A percentile compares a stretch with the other conserved stretches of the same genome.
Evolutionary conservation across 345 rosid species (phyloP).

Genomic region (Lagerstroemia speciosa): DNA sequence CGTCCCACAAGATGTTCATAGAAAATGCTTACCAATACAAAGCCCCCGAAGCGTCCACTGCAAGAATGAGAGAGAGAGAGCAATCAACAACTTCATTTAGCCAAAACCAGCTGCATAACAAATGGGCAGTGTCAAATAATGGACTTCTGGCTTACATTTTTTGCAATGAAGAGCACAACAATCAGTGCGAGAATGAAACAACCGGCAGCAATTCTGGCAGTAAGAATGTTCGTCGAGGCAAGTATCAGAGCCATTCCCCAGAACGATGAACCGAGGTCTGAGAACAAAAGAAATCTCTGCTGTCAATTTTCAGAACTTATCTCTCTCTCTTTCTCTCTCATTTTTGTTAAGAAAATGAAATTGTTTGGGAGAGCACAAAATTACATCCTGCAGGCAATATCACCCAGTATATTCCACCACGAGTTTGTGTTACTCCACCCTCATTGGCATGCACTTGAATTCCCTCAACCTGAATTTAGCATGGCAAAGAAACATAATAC

Average conservation of each 20-base stretch:
- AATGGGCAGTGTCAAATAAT: not conserved
- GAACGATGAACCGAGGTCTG: constrained; percentile 98
- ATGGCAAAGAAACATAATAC: constrained; percentile 3
- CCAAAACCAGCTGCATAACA: constrained; percentile 17
- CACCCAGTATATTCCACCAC: constrained; percentile 89
- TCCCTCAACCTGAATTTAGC: constrained; percentile 67
- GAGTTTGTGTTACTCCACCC: constrained; percentile 88
- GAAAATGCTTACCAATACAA: constrained; percentile 57
- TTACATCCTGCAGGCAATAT: constrained; percentile 99
- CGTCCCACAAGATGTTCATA: not conserved
- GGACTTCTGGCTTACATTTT: constrained; percentile 51
- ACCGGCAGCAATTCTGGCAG: constrained; percentile 82
- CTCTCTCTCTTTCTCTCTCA: constrained; percentile 3
- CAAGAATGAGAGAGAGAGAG: constrained; percentile 11
- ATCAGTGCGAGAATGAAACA: constrained; percentile 67
- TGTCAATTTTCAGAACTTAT: not conserved
- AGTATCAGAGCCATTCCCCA: constrained; percentile 99
- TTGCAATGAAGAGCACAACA: constrained; percentile 76
- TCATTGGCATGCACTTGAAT: constrained; percentile 91
- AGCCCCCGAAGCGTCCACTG: constrained; percentile 98
- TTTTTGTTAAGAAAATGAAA: constrained; percentile 16
- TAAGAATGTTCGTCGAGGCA: constrained; percentile 75
- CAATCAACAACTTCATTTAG: not conserved
- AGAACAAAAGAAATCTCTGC: not conserved
- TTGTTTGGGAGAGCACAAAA: constrained; percentile 11